A percentile compares a stretch with the other conserved stretches of the same genome.
phyloP scores from a whole-genome alignment of 2,329 filamentous ascomycete species.

The Sclerotinia minor region DNA sequence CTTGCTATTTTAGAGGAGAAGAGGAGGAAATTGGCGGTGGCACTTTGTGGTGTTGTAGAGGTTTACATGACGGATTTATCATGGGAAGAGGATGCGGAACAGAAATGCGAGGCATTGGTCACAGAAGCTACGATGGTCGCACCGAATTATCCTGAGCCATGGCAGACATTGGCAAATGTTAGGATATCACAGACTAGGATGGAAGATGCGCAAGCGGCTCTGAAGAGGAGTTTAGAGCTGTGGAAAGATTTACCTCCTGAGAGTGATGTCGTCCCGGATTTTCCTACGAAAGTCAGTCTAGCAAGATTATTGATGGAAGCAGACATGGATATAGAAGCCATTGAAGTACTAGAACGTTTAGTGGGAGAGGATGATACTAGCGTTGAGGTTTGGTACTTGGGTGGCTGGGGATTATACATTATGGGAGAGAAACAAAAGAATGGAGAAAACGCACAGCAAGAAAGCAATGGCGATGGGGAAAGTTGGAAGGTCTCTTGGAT shows the following conservation, averaged over 20 bases:
- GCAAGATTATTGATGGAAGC: conserved; percentile 87
- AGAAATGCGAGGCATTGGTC: conserved; percentile 80
- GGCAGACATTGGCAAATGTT: conserved; percentile 93
- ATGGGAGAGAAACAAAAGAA: conserved; percentile 67
- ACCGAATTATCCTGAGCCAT: conserved; percentile 79
- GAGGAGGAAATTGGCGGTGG: conserved; percentile 79
- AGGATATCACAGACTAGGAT: conserved; percentile 81
- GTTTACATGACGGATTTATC: conserved; percentile 99
- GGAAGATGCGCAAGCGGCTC: conserved; percentile 77
- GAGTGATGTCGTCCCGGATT: conserved; percentile 76
- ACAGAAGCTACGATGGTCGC: conserved; percentile 87
- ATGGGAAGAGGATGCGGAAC: conserved; percentile 88
- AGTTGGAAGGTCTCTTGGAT: conserved; percentile 58
- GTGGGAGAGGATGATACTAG: conserved; percentile 89
- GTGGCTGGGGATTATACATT: conserved; percentile 88
- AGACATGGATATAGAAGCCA: conserved; percentile 78
- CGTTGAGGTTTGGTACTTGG: conserved; percentile 95
- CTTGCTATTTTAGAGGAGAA: conserved; percentile 61
- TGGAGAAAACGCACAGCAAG: conserved; percentile 34
- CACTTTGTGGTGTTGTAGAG: conserved; percentile 91
- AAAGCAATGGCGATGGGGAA: conserved; percentile 46
- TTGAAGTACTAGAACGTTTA: conserved; percentile 80
- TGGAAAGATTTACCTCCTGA: conserved; percentile 79
- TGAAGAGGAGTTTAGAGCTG: conserved; percentile 74
- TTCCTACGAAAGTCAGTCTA: conserved; percentile 80